Evolutionary conservation across 2,329 filamentous ascomycete genomes (phyloP), one percentile per base, ranked within the genome.

Genomic region (Orbilia quercus): DNA sequence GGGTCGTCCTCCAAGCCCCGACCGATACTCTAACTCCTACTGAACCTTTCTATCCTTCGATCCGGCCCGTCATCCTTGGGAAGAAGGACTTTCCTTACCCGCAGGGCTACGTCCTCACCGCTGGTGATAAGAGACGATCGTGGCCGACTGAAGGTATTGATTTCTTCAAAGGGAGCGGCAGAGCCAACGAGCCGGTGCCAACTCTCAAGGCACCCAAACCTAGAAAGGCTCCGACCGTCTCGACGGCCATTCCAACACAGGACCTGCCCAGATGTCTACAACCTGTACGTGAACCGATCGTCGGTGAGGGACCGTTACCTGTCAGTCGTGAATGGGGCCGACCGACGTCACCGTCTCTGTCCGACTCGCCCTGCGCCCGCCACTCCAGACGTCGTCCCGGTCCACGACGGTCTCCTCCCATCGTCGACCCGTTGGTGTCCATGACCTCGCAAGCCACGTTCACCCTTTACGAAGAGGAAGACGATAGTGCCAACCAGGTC

Each of bases 1-100:
- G 95, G 75, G 92, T 98, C 47, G 85, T 96, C 80, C 84, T 99
- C 75, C 88, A 89, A 79, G 98, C 95, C 94, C 95, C 95, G 47
- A 87, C 53, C 63, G 34, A 76, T 53, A 53, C 59, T 65, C 54
- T 59, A 11, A 45, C 48, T 22, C 59, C 67, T 12, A 31, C 67
- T 16, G 47, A 53, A 4, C 58, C 67, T 11, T 34, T 64, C n/a
- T 72, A 58, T 34, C 66, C 66, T 18, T 36, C 38, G 14, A 44
- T 47, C 51, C 36, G 38, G 16, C 53, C 66, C 12, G 53, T 72
- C 36, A 48, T 72, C 40, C 54, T 72, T n/a, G 51, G 53, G 7
- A 16, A 34, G 5, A 40, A 28, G 7, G 59, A 18, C 20, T 72
- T 72, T 31, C 67, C 67, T 23, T 72, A 57, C 40, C 67, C 67